A percentile compares a stretch with the other conserved stretches of the same genome.
Evolutionary conservation across 345 rosid genomes (phyloP).

Genomic region (Eucalyptus tenuipes): DNA sequence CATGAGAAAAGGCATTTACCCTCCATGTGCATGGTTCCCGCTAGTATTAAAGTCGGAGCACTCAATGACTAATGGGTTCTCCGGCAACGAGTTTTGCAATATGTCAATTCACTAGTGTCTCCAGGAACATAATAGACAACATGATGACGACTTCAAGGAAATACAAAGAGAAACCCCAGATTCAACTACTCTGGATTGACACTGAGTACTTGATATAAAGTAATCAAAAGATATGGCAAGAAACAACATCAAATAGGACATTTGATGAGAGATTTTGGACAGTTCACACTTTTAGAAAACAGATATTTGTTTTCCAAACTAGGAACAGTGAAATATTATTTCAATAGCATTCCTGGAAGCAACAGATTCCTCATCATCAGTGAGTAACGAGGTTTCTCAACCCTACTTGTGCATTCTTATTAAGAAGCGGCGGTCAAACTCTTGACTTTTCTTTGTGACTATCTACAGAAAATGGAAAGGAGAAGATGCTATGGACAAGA

Average conservation of each 20-base stretch:
- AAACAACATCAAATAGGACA: background rate
- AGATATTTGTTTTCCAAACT: conserved; percentile 49
- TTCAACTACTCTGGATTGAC: conserved; percentile 48
- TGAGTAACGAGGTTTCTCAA: conserved; percentile 31
- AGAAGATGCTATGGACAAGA: background rate
- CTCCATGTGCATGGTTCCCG: conserved; percentile 55
- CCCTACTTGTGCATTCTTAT: conserved; percentile 17
- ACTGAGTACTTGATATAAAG: background rate
- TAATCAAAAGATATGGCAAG: background rate
- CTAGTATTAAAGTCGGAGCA: conserved; percentile 67
- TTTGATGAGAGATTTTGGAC: background rate
- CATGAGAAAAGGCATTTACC: conserved; percentile 25
- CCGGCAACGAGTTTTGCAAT: conserved; percentile 7
- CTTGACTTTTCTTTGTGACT: conserved; percentile 35
- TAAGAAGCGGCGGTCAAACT: conserved; percentile 33
- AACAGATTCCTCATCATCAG: conserved; percentile 58
- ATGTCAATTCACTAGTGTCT: too few species aligned
- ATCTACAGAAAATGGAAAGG: conserved; percentile 18
- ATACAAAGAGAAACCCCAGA: conserved; percentile 38
- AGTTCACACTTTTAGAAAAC: conserved; percentile 69
- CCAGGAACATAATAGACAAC: background rate
- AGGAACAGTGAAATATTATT: conserved; percentile 30
- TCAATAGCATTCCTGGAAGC: conserved; percentile 49
- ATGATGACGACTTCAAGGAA: conserved; percentile 9
- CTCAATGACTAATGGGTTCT: conserved; percentile 61